Evolutionary conservation across 2,329 filamentous ascomycete genomes (phyloP), one percentile per base, ranked within the genome.

Genomic region (Cladosporium phlei): DNA sequence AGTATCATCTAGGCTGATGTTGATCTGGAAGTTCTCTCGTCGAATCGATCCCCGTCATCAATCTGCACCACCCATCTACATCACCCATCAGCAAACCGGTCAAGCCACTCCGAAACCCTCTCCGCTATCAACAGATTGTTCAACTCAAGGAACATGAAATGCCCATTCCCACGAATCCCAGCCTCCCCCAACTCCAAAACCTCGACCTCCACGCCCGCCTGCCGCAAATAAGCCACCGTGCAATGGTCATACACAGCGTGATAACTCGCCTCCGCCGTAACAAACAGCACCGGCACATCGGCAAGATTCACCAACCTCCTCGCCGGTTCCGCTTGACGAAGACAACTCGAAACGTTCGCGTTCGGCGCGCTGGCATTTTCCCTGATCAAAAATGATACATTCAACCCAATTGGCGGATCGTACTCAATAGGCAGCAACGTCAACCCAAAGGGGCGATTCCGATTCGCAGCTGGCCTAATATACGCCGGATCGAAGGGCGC

Each of bases 161-260:
- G 77, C 0, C 75, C 77, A 49, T 82, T 81, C 0, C 78, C 78
- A 17, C 62, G 57, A 1, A 80, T 70, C 0, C 67, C 68, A 1
- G 63, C 47, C 1, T 72, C 59, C 0, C 64, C 68, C 34, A 81
- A 63, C 39, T 68, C 61, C 27, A 77, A 52, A 62, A 69, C 71
- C 2, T 73, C 64, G 1, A 69, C 66, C 0, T 55, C 48, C 1
- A 73, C 67, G 0, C 78, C 77, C 2, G 72, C 75, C 55, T 82
- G 78, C 43, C 60, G 54, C 55, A 82, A 56, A 56, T 74, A 82
- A 10, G 60, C 51, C 2, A 74, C 70, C 0, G 73, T 78, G 27
- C 75, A 78, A 59, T 75, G 73, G 53, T 83, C 79, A 50, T 75
- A 82, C 8, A 65, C 59, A 2, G 66, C 63, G 59, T 82, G 79